These are phyloP conservation scores for Aspergillus proliferans DNA, from an alignment of 2,329 filamentous ascomycete species.

Conservation along the genomic window DNA sequence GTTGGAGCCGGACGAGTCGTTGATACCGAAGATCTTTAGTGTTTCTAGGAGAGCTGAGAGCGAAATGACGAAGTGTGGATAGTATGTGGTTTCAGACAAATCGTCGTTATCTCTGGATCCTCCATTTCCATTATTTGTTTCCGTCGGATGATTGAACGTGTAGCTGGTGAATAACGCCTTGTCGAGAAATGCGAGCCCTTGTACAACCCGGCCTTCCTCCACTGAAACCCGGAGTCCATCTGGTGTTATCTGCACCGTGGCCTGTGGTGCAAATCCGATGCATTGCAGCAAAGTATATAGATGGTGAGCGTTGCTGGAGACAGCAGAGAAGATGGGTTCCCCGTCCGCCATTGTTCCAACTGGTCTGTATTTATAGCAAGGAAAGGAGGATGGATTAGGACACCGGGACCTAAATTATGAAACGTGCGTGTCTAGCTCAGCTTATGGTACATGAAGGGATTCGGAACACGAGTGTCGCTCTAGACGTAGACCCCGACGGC, in stretches of 20 bases:
- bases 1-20: slow-evolving; percentile 47
- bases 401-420: slow-evolving; percentile 12
- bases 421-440: slow-evolving; percentile 25
- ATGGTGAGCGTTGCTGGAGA: slow-evolving; percentile 57
- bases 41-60: slow-evolving; percentile 84
- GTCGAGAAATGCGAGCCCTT: slow-evolving; percentile 82
- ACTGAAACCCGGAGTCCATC: slow-evolving; percentile 83
- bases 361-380: slow-evolving; percentile 6
- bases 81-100: slow-evolving; percentile 28
- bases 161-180: slow-evolving; percentile 85
- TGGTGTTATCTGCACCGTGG: slow-evolving; percentile 67
- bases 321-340: slow-evolving; percentile 51
- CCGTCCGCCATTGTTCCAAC: slow-evolving; percentile 10
- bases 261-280: slow-evolving; percentile 55
- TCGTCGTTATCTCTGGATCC: slow-evolving; percentile 32
- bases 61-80: slow-evolving; percentile 77
- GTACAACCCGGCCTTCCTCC: slow-evolving; percentile 84
- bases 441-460: slow-evolving; percentile 32
- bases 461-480: slow-evolving; percentile 21
- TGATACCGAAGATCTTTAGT: slow-evolving; percentile 86
- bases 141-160: slow-evolving; percentile 52
- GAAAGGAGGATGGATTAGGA: slow-evolving; percentile 5
- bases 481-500: slow-evolving; percentile 98
- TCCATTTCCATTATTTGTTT: slow-evolving; percentile 13
- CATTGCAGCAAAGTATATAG: slow-evolving; percentile 56